Base-by-base conservation (phyloP, 2,329 filamentous ascomycete species). In the Arthrobotrys entomopaga region DNA sequence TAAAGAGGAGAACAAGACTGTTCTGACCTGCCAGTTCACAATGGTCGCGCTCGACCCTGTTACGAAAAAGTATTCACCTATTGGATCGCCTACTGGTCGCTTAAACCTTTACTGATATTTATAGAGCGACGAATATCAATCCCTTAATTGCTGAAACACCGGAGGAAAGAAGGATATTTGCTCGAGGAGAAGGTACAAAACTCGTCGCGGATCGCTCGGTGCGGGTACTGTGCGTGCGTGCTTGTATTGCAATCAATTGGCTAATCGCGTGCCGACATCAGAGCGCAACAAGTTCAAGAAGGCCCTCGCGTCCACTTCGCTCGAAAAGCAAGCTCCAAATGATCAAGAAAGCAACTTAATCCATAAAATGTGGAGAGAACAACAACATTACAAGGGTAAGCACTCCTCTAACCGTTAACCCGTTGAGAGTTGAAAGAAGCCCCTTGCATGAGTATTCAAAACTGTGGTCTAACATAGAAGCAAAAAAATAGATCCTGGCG, bases 11-110 rank as follows among this genome's bases (percentile, higher is more conserved):
- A 86, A 89, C 49, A 89, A 91, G 79, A 82, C 90, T 0, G 80
- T 91, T 65, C 86, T 91, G 80, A 89, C 87, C n/a, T 91, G 89
- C 80, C 87, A 88, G 5, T 91, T 91, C 79, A 92, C 90, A 0
- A 92, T 92, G 90, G 90, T 92, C 0, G 90, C 89, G 1, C 82
- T 92, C 10, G 87, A 92, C 77, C 89, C 89, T 1, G 82, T 79
- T 2, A 91, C 89, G 0, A 90, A 89, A 81, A 89, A 86, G 82
- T 86, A 79, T 52, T n/a, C 72, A 16, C 43, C 52, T 19, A 42
- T 34, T 26, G 38, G 43, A 40, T 34, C 50, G 16, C 10, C 16
- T 46, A 7, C 13, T 34, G 29, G 29, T 10, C 29, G 29, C 10
- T 34, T 34, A 8, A 34, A 34, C 29, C 6, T 34, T 34, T 34